These are phyloP conservation scores for Naganishia albida DNA, from an alignment of 1,284 basidiomycete species.

Conservation along the genomic window DNA sequence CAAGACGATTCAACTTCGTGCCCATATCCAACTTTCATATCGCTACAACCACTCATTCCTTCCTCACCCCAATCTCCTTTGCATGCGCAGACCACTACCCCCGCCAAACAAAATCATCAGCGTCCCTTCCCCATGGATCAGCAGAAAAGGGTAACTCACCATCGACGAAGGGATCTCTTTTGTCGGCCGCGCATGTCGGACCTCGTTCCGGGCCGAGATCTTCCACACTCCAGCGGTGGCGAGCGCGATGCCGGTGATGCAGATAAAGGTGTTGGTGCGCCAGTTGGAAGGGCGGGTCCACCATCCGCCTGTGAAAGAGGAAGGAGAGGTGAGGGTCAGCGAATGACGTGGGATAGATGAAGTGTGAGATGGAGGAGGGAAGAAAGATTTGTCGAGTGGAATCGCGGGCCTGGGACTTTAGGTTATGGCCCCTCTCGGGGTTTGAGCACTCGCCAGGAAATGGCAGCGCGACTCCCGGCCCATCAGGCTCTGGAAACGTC, in stretches of 20 bases:
- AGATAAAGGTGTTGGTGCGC: conserved; percentile 58
- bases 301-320: conserved; percentile 56
- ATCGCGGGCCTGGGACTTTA: too few relatives aligned
- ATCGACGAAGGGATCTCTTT: conserved; percentile 55
- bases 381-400: not conserved
- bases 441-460: too few relatives aligned
- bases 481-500: too few relatives aligned
- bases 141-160: conserved; percentile 39
- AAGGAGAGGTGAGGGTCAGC: conserved; percentile 6
- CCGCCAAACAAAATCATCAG: not conserved
- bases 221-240: conserved; percentile 57
- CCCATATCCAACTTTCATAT: not conserved
- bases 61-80: conserved; percentile 30
- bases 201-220: conserved; percentile 58
- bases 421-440: too few relatives aligned
- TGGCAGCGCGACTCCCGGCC: too few relatives aligned
- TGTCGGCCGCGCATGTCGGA: conserved; percentile 55
- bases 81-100: conserved; percentile 35
- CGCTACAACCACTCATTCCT: conserved; percentile 22
- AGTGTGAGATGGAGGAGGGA: not conserved
- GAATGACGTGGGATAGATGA: not conserved
- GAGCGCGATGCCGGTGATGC: conserved; percentile 54
- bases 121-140: not conserved
- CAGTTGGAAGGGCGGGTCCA: conserved; percentile 61
- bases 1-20: too few relatives aligned